These are phyloP conservation scores for Mallotus repandus DNA, from an alignment of 441 rosid species.

Conservation along the genomic window DNA sequence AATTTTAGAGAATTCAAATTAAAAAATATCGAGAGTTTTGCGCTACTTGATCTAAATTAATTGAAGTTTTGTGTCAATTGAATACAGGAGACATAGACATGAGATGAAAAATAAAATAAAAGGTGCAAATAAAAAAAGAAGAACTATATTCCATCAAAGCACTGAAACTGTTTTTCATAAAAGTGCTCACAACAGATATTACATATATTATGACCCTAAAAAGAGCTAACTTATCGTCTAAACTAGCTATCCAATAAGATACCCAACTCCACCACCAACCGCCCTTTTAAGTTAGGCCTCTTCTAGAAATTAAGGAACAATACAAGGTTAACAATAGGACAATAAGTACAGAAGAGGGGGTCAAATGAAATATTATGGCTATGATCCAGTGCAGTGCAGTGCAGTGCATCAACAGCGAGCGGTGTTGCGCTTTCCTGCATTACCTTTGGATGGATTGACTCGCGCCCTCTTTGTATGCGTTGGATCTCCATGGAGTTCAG, in stretches of 20 bases:
- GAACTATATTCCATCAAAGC: neutral
- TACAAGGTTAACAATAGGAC: too few relatives aligned
- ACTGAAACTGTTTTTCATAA: neutral
- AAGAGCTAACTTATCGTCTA: neutral
- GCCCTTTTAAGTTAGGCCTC: too few relatives aligned
- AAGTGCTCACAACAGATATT: neutral
- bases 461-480: slow-evolving; percentile 47
- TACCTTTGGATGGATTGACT: slow-evolving; percentile 35
- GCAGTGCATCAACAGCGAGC: slow-evolving; percentile 37
- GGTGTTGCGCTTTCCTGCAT: slow-evolving; percentile 37
- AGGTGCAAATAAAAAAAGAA: too few relatives aligned
- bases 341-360: neutral
- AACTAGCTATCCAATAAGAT: neutral
- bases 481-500: slow-evolving; percentile 27
- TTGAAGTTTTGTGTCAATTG: too few relatives aligned
- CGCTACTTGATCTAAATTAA: too few relatives aligned
- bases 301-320: too few relatives aligned
- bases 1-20: too few relatives aligned
- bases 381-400: slow-evolving; percentile 2
- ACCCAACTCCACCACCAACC: neutral
- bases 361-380: neutral
- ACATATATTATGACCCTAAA: neutral
- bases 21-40: too few relatives aligned
- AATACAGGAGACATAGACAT: too few relatives aligned
- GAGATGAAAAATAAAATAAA: too few relatives aligned